A percentile compares a stretch with the other conserved stretches of the same genome.
These are phyloP conservation scores for Fusarium subtropicale DNA, from an alignment of 2,329 filamentous ascomycete genomes.

Conservation along the genomic window DNA sequence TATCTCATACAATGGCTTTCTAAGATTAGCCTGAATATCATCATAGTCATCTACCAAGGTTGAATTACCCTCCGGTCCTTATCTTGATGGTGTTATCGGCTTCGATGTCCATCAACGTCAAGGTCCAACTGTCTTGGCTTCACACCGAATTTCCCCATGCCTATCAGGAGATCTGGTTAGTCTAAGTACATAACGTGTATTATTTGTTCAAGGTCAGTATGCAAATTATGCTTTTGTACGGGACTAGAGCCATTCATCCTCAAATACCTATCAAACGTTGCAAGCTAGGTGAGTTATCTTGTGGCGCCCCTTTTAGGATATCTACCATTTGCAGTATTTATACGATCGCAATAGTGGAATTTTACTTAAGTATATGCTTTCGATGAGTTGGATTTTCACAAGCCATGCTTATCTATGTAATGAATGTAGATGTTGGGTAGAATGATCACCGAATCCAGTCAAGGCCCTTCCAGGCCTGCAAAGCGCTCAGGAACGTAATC, in stretches of 20 bases:
- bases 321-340: background rate
- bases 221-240: conserved; percentile 68
- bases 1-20: background rate
- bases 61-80: conserved; percentile 66
- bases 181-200: conserved; percentile 78
- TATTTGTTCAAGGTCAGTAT: conserved; percentile 78
- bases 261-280: background rate
- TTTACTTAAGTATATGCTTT: background rate
- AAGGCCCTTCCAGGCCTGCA: background rate
- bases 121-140: conserved; percentile 57
- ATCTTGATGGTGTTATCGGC: conserved; percentile 46
- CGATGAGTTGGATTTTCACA: background rate
- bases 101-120: conserved; percentile 30
- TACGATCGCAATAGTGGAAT: no score
- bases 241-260: background rate
- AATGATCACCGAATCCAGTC: background rate
- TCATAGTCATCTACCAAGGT: conserved; percentile 66
- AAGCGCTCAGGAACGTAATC: no score
- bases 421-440: background rate
- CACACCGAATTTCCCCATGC: conserved; percentile 62
- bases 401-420: background rate
- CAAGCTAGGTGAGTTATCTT: conserved; percentile 1
- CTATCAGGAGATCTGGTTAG: conserved; percentile 79
- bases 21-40: conserved; percentile 25
- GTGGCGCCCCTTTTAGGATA: background rate